Evolutionary conservation across 1,284 basidiomycete genomes (phyloP), one percentile per base, ranked within the genome.

Genomic region (Psilocybe mexicana): DNA sequence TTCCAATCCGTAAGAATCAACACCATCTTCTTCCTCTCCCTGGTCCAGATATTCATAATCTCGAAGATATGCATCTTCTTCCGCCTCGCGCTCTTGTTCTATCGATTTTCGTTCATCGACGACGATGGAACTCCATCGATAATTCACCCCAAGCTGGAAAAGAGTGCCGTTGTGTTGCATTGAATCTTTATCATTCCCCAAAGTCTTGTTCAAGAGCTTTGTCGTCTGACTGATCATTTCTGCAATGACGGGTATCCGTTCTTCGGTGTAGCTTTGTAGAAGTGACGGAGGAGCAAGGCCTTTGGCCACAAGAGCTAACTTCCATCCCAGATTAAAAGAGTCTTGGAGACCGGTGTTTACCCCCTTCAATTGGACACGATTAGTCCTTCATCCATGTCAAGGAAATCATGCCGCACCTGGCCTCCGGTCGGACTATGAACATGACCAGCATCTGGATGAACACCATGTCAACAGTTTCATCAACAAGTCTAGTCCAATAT

Each of bases 391-490:
- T 18, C 35, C n/a, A 44, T 8, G 24, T 33, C 30, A 35, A 30
- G 10, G 12, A 35, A 35, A 18, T 10, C 4, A 8, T 43, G 24
- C 23, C 30, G 26, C 14, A 53, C 52, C 56, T 80, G 79, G 2
- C 77, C 78, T 23, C 80, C 79, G 0, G 73, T 71, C 18, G 77
- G 77, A 44, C 74, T 77, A 58, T 81, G 80, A 24, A 77, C 71
- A 61, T 78, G 76, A 2, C 70, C 76, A 52, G 76, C 69, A 66
- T 78, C 80, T 80, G 14, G 25, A 55, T 25, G 24, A 43, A 5
- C 3, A 40, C 24, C 10, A 2, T 14, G 24, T 43, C 30, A 45
- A 25, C 18, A 14, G 30, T 14, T 7, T 4, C 8, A 28, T 6
- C 4, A 33, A 33, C 8, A 8, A 6, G 30, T 40, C 6, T 11